Evolutionary conservation across 2,329 filamentous ascomycete species (phyloP).

Genomic region (Annulohypoxylon truncatum): DNA sequence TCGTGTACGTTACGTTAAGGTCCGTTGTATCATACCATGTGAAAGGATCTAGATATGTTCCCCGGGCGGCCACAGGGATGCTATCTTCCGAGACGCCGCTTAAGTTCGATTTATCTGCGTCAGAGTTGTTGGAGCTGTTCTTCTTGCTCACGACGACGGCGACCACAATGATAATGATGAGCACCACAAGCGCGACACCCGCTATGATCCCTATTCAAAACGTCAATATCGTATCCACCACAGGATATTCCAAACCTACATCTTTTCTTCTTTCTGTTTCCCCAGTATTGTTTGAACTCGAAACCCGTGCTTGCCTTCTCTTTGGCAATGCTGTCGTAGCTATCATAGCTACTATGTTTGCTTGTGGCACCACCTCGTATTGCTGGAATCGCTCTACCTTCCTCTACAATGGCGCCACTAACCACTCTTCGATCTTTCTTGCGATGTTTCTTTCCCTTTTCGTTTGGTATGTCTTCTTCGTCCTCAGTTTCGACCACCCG

Average conservation of each 20-base stretch:
- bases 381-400: constrained; percentile 63
- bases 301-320: constrained; percentile 47
- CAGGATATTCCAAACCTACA: constrained; percentile 59
- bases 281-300: constrained; percentile 55
- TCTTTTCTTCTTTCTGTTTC: constrained; percentile 67
- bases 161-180: constrained; percentile 75
- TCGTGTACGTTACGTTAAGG: constrained; percentile 95
- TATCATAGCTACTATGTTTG: constrained; percentile 59
- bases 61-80: constrained; percentile 75
- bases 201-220: constrained; percentile 66
- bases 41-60: constrained; percentile 86
- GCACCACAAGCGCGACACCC: constrained; percentile 63
- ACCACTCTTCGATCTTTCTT: constrained; percentile 69
- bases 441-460: constrained; percentile 48
- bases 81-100: constrained; percentile 64
- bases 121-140: constrained; percentile 56
- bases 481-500: constrained; percentile 34
- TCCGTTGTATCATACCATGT: constrained; percentile 90
- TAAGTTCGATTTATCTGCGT: constrained; percentile 59
- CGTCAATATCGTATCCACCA: constrained; percentile 19
- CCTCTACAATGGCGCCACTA: constrained; percentile 76
- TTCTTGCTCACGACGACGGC: constrained; percentile 75
- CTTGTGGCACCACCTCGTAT: constrained; percentile 57
- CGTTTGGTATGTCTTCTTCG: constrained; percentile 33
- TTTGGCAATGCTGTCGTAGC: constrained; percentile 63